Percentiles rank a stretch among this genome's conserved stretches.
phyloP scores from a whole-genome alignment of 2,329 filamentous ascomycete genomes.

The Sclerotinia trifoliorum region DNA sequence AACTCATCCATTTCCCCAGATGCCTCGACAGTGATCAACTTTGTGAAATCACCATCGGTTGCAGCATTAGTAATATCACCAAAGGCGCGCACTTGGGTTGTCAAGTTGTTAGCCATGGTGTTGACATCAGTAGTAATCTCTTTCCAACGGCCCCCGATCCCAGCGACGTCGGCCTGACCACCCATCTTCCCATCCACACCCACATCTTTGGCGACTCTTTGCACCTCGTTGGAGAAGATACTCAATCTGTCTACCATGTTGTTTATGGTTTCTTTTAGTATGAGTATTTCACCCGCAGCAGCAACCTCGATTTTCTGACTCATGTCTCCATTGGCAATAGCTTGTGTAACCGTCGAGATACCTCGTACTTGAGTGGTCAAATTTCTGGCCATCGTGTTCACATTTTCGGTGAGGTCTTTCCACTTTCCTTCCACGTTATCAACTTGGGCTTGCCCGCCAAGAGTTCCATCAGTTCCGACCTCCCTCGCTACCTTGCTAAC shows the following conservation, averaged over 20 bases:
- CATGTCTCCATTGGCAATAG: slow-evolving; percentile 93
- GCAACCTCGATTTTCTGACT: slow-evolving; percentile 94
- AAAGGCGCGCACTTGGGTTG: slow-evolving; percentile 95
- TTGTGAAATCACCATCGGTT: slow-evolving; percentile 95
- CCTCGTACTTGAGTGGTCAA: slow-evolving; percentile 75
- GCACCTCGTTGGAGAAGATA: slow-evolving; percentile 94
- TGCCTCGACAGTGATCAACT: slow-evolving; percentile 93
- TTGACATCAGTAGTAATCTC: slow-evolving; percentile 73
- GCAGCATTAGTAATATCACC: slow-evolving; percentile 98
- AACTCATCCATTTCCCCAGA: slow-evolving; percentile 99
- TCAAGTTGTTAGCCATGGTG: slow-evolving; percentile 62
- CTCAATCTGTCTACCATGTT: slow-evolving; percentile 97
- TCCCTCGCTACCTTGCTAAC: slow-evolving; percentile 94
- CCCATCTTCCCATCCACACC: slow-evolving; percentile 98
- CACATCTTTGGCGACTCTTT: slow-evolving; percentile 92
- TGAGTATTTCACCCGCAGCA: slow-evolving; percentile 89
- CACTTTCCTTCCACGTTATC: slow-evolving; percentile 96
- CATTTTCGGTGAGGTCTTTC: slow-evolving; percentile 92
- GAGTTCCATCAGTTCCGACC: slow-evolving; percentile 91
- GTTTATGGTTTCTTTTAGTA: slow-evolving; percentile 94
- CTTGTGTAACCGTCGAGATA: slow-evolving; percentile 91
- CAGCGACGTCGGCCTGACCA: slow-evolving; percentile 90
- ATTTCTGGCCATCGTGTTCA: slow-evolving; percentile 74
- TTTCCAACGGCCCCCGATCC: slow-evolving; percentile 92
- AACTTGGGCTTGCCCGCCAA: slow-evolving; percentile 90